Base-by-base conservation (phyloP, 2,329 filamentous ascomycete species). In the Cercospora janseana region DNA sequence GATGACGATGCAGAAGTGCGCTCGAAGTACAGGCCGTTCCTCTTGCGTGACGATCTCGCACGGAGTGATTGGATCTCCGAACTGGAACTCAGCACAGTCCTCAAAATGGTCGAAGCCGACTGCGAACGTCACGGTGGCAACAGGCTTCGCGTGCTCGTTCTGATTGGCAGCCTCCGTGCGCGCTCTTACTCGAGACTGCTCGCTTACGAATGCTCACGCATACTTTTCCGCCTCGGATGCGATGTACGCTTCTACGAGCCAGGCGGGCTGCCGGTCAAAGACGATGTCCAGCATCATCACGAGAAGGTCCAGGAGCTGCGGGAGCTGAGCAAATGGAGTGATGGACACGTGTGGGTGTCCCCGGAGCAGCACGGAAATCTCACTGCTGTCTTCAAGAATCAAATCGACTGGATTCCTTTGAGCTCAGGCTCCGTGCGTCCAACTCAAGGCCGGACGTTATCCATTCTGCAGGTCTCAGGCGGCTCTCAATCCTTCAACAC, bases 351-450 rank as follows among this genome's bases (percentile, higher is more conserved):
- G 12, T 86, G 82, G 83, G 69, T 82, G 7, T 80, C 77, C 6
- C 82, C 82, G 0, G 83, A 86, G 61, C 82, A 86, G 66, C 82
- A 86, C 55, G 83, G 83, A 0, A 84, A 81, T 56, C 58, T 85
- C 31, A 85, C 82, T 0, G 80, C 76, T 3, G 78, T 85, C 0
- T 86, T 86, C 72, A 86, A 86, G 56, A 83, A 83, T 56, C 82
- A 86, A 56, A 85, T 86, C 40, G 83, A 86, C 64, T 86, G 83
- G 83, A 82, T 86, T 29, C 82, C 82, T 0, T 70, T 86, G 0
- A 76, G 72, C 1, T 78, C 78, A 0, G 82, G 82, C 18, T 79
- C 78, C 6, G 77, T 86, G 0, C 78, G 82, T 0, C 83, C 81
- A 0, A 86, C 83, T 0, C 82, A 86, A 67, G 82, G 82, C 26